Conservation (phyloP, 768 basidiomycete species). For the Mycena haematopus region DNA sequence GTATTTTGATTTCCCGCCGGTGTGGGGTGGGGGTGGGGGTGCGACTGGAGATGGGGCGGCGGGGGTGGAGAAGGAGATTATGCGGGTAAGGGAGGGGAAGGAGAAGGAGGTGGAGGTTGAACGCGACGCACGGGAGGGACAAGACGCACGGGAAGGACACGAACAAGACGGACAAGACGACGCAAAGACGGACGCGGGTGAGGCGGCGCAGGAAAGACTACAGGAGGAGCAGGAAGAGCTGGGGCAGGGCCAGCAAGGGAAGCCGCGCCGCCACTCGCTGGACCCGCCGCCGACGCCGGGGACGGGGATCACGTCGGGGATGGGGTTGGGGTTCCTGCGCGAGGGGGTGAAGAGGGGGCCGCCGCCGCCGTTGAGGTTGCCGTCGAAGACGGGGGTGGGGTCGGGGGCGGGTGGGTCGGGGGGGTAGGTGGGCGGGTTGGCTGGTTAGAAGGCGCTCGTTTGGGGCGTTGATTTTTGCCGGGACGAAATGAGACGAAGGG, state of each 20-base stretch:
- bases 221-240: background rate
- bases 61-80: slow-evolving; percentile 22
- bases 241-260: background rate
- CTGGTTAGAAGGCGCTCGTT: background rate
- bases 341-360: slow-evolving; percentile 10
- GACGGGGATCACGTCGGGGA: background rate
- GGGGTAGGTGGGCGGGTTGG: background rate
- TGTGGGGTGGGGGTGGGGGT: background rate
- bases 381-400: slow-evolving; percentile 1
- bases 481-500: background rate
- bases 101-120: background rate
- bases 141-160: background rate
- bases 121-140: background rate
- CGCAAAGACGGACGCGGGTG: background rate
- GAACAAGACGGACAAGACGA: background rate
- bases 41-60: background rate
- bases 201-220: background rate
- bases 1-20: slow-evolving; percentile 29
- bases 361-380: slow-evolving; percentile 13
- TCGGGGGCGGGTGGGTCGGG: background rate
- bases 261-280: slow-evolving; percentile 15
- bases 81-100: slow-evolving; percentile 3
- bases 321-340: background rate
- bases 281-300: slow-evolving; percentile 14
- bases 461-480: background rate